phyloP scores from a whole-genome alignment of 371 early-diverging fungal genomes.

The Paraphysoderma sedebokerense region DNA sequence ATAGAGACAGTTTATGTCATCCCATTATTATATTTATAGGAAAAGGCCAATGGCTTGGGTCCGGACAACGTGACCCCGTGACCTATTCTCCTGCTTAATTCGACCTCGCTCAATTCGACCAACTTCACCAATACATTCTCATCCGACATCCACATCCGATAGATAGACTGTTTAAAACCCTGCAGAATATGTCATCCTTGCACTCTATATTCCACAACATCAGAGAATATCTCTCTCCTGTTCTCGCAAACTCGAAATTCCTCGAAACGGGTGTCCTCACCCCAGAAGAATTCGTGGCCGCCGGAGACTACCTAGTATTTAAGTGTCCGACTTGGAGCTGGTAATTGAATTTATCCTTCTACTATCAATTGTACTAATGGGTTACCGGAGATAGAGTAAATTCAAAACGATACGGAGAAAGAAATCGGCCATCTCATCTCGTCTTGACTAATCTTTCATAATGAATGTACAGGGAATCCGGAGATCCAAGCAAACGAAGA shows the following conservation, averaged over 20 bases:
- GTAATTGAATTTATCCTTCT: slow-evolving; percentile 17
- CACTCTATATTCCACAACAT: slow-evolving; percentile 32
- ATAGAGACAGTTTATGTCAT: too few species aligned
- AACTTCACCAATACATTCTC: too few species aligned
- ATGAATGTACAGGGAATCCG: slow-evolving; percentile 43
- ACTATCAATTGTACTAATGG: neutral
- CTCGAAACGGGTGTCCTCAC: slow-evolving; percentile 84
- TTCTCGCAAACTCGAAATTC: slow-evolving; percentile 86
- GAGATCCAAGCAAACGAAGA: slow-evolving; percentile 58
- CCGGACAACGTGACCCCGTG: too few species aligned
- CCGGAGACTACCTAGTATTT: slow-evolving; percentile 91
- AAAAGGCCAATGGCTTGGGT: too few species aligned
- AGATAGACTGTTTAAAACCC: too few species aligned
- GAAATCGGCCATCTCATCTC: neutral
- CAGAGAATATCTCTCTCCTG: slow-evolving; percentile 81
- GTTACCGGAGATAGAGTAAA: neutral
- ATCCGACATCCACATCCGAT: too few species aligned
- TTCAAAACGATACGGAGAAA: neutral
- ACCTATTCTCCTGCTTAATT: too few species aligned
- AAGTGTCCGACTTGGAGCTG: slow-evolving; percentile 98
- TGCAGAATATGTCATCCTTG: neutral
- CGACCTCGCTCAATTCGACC: too few species aligned
- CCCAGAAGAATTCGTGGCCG: slow-evolving; percentile 92
- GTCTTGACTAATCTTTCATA: neutral
- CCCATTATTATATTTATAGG: too few species aligned